phyloP scores from a whole-genome alignment of 306 rosid genomes.

The Luffa acutangula region DNA sequence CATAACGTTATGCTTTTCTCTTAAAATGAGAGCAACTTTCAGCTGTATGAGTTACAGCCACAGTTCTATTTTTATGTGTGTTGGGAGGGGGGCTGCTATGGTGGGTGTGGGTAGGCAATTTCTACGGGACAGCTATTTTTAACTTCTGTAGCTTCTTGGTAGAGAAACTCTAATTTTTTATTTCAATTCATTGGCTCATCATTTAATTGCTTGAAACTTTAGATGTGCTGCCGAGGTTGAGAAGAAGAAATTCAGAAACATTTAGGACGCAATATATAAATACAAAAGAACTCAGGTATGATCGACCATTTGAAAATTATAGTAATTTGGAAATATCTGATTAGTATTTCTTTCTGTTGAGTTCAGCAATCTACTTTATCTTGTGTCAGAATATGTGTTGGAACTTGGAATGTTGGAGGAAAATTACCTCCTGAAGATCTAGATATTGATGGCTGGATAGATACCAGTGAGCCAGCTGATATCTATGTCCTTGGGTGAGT shows the following conservation, averaged over 20 bases:
- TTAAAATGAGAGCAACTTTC: not conserved
- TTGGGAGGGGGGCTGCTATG: not conserved
- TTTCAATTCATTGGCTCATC: not conserved
- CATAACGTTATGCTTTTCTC: not conserved
- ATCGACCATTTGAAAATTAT: not conserved
- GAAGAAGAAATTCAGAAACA: conserved; percentile 84
- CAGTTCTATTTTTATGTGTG: not conserved
- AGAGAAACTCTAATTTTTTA: not conserved
- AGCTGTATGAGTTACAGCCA: not conserved
- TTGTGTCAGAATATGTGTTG: conserved; percentile 50
- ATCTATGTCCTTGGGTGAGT: conserved; percentile 85
- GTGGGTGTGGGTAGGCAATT: not conserved
- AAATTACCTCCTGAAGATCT: conserved; percentile 66
- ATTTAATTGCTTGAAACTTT: conserved; percentile 12
- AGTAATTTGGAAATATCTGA: not conserved
- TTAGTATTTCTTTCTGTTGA: conserved; percentile 14
- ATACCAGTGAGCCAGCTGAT: conserved; percentile 61
- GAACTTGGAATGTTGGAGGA: conserved; percentile 95
- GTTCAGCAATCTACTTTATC: conserved; percentile 12
- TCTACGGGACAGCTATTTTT: not conserved
- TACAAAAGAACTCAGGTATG: conserved; percentile 69
- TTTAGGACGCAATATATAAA: conserved; percentile 65
- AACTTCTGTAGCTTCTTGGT: not conserved
- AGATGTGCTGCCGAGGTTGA: conserved; percentile 55
- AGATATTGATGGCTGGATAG: conserved; percentile 83